Percentiles rank a stretch among this genome's conserved stretches.
Conservation (phyloP, 345 rosid species). For the Firmiana major region DNA sequence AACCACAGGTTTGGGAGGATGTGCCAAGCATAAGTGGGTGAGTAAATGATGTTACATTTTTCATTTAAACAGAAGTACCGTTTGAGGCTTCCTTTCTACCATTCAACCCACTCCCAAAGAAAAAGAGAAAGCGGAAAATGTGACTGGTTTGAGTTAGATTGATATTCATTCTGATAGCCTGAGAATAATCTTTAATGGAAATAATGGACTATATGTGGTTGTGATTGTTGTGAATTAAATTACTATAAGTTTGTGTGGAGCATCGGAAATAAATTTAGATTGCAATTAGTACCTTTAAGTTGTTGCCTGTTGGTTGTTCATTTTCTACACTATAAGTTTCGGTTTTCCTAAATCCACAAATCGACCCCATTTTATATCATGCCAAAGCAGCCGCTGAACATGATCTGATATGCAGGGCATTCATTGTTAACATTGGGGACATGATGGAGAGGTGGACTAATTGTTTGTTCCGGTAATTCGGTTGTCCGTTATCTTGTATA, state of each 20-base stretch:
- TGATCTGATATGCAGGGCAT: constrained; percentile 45
- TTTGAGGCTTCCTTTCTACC: too few species aligned
- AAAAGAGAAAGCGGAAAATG: too few species aligned
- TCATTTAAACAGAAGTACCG: too few species aligned
- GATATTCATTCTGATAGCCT: too few species aligned
- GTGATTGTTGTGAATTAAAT: too few species aligned
- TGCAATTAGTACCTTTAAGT: not conserved
- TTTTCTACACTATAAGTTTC: not conserved
- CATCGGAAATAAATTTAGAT: too few species aligned
- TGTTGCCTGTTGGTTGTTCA: not conserved
- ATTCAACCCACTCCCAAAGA: too few species aligned
- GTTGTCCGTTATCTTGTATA: not conserved
- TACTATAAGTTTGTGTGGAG: too few species aligned
- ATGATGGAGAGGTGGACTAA: constrained; percentile 94
- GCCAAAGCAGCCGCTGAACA: not conserved
- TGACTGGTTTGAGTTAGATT: too few species aligned
- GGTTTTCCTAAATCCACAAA: not conserved
- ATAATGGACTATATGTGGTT: too few species aligned
- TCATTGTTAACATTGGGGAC: constrained; percentile 80
- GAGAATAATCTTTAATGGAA: too few species aligned
- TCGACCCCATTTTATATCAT: not conserved
- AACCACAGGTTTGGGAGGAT: constrained; percentile 67
- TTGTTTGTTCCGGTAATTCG: constrained; percentile 59
- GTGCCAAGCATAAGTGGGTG: constrained; percentile 61
- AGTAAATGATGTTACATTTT: constrained; percentile 6